Base-by-base conservation (phyloP, 2,329 filamentous ascomycete genomes). In the Chrysoporthe deuterocubensis region DNA sequence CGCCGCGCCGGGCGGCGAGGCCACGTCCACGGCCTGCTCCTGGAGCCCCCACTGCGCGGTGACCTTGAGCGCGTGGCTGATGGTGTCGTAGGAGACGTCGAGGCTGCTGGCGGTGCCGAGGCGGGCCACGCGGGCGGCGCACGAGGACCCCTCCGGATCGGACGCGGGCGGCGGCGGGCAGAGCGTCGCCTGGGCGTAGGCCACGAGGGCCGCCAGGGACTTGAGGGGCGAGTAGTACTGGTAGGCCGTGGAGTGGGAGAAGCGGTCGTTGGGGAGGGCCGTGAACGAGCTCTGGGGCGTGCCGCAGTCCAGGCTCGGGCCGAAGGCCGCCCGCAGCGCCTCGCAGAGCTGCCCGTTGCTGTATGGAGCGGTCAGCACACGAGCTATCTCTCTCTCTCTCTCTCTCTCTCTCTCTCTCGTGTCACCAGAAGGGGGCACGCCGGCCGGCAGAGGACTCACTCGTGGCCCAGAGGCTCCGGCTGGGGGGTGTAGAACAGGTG, bases 11-110 rank as follows among this genome's bases (percentile, higher is more conserved):
- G 78, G 73, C 8, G 79, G 79, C 0, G 80, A 75, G 18, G 80
- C 75, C 14, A 83, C 80, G 1, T 75, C 74, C 21, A 88, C 69
- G 2, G 74, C 73, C 43, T 82, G 82, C 21, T 73, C 71, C 44
- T 74, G 74, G 64, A 84, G 79, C 1, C 86, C 81, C 89, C 90
- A 96, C 64, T 89, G 82, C 40, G 85, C 88, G 1, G 88, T 90
- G 9, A 94, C 69, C 57, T 87, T 88, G 34, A 95, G 77, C 1
- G 87, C 82, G 71, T 90, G 86, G 1, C 90, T 89, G 67, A 87
- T 87, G 34, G 86, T 73, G 74, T 95, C 91, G 76, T 89, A 95
- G 68, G 94, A 92, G 57, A 97, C 81, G 76, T 97, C 94, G 11
- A 97, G 74, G 26, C 87, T 88, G 67, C 86, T 84, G 8, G 90